phyloP scores from a whole-genome alignment of 257 asterid species.

The Cynanchum wilfordii region DNA sequence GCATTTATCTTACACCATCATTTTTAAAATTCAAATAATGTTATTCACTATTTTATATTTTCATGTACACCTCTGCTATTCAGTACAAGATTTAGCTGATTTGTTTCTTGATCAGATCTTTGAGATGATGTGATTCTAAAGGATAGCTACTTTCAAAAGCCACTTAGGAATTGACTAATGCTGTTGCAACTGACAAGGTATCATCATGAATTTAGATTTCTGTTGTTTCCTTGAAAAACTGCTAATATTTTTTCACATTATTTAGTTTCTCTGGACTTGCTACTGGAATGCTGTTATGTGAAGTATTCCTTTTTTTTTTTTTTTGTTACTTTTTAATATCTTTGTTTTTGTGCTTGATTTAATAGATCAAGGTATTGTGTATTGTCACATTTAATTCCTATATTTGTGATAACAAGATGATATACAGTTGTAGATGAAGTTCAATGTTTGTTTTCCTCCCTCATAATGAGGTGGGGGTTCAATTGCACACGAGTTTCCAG shows the following conservation, averaged over 20 bases:
- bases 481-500: background rate
- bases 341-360: background rate
- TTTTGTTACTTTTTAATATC: too few relatives aligned
- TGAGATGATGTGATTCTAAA: constrained; percentile 59
- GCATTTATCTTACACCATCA: background rate
- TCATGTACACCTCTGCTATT: background rate
- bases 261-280: background rate
- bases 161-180: background rate
- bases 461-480: background rate
- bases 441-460: background rate
- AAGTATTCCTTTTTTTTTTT: background rate
- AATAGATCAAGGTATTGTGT: background rate
- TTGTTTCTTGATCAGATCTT: constrained; percentile 56
- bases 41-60: background rate
- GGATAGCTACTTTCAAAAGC: constrained; percentile 23
- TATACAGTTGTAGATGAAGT: background rate
- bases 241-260: background rate
- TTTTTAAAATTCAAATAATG: background rate
- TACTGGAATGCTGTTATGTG: background rate
- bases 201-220: background rate
- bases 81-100: constrained; percentile 7
- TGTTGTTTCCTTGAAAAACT: background rate
- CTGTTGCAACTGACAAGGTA: constrained; percentile 11
- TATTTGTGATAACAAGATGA: background rate
- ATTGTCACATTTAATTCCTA: background rate